phyloP scores from a whole-genome alignment of 768 basidiomycete genomes.

The Suillus subluteus region DNA sequence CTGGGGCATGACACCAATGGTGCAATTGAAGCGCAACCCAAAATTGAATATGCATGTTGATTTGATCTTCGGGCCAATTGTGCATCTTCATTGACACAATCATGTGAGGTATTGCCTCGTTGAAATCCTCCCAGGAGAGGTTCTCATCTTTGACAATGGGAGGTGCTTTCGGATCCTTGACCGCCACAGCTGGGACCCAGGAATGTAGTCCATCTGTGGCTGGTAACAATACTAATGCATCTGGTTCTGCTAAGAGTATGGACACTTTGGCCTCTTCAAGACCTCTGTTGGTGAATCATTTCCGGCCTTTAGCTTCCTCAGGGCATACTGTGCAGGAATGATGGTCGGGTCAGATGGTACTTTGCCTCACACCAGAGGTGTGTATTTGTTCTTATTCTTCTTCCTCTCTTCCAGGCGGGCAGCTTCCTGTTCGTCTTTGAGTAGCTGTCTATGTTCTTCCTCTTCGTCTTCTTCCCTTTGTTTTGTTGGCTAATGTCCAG shows the following conservation, averaged over 20 bases:
- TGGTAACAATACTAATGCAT: slow-evolving; percentile 1
- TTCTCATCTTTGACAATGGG: slow-evolving; percentile 8
- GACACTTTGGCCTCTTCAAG: slow-evolving; percentile 7
- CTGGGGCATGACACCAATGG: not conserved
- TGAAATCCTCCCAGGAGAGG: slow-evolving; percentile 18
- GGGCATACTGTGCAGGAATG: not conserved
- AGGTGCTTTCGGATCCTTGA: slow-evolving; percentile 5
- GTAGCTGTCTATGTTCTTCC: no score
- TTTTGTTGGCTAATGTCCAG: no score
- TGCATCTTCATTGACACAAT: not conserved
- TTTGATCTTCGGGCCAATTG: slow-evolving; percentile 11
- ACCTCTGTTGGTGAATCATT: slow-evolving; percentile 14
- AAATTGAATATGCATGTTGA: slow-evolving; percentile 16
- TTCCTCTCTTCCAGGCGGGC: no score
- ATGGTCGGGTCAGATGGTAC: not conserved
- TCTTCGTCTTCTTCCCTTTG: no score
- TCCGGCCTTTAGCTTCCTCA: not conserved
- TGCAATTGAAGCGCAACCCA: slow-evolving; percentile 14
- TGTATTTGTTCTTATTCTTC: not conserved
- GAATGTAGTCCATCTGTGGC: not conserved
- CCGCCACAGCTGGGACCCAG: slow-evolving; percentile 6
- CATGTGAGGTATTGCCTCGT: slow-evolving; percentile 7
- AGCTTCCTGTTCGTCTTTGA: no score
- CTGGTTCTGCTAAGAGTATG: slow-evolving; percentile 9
- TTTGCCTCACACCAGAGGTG: not conserved